Percentiles rank a stretch among this genome's conserved stretches.
Conservation (phyloP, 495 filamentous ascomycete species). For the Penicillium pancosmium region DNA sequence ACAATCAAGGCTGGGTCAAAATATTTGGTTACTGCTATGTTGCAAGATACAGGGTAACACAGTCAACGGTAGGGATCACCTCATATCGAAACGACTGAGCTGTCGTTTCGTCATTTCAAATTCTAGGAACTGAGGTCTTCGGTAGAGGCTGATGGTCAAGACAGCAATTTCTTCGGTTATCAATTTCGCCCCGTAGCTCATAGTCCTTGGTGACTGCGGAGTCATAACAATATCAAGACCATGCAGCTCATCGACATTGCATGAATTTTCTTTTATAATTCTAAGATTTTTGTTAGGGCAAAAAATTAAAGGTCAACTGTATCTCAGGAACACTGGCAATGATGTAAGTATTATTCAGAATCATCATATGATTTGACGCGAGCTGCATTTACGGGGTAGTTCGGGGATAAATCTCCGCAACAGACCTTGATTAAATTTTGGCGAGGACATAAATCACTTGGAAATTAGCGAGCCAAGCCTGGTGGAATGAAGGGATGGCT, state of each 20-base stretch:
- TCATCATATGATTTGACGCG: background rate
- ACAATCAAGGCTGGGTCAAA: too few relatives aligned
- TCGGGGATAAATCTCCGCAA: slow-evolving; percentile 11
- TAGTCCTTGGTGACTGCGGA: too few relatives aligned
- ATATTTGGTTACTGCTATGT: background rate
- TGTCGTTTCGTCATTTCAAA: background rate
- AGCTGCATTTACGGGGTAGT: too few relatives aligned
- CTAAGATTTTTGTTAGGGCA: too few relatives aligned
- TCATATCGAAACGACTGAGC: background rate
- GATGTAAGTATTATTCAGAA: background rate
- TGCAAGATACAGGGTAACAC: background rate
- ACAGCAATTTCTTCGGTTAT: too few relatives aligned
- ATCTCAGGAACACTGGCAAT: background rate
- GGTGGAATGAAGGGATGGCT: background rate
- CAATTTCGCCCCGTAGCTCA: too few relatives aligned
- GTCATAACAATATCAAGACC: too few relatives aligned
- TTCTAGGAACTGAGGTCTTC: too few relatives aligned
- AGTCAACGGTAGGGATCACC: background rate
- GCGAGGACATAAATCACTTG: background rate
- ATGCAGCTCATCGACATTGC: too few relatives aligned
- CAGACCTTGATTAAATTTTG: background rate
- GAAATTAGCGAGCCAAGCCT: background rate
- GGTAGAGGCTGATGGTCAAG: too few relatives aligned
- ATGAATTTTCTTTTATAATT: too few relatives aligned
- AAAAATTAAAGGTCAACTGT: background rate